Evolutionary conservation across 2,329 filamentous ascomycete genomes (phyloP).

Genomic region (Berkeleyomyces rouxiae): DNA sequence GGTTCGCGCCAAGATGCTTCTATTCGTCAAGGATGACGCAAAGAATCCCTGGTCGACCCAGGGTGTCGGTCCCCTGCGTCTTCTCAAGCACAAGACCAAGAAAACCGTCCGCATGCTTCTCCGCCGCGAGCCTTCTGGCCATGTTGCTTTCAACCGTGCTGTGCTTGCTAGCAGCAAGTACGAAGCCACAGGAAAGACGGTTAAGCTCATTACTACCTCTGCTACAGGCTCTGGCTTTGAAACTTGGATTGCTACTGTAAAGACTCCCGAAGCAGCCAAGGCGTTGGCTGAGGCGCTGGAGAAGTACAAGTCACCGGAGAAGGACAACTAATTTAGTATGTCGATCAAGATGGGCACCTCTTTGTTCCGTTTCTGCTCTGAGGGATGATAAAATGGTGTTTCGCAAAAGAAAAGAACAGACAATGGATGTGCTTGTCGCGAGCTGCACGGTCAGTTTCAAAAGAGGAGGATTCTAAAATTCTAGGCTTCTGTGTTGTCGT

Average conservation of each 20-base stretch:
- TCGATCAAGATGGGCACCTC: too few relatives aligned
- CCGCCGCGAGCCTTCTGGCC: constrained; percentile 58
- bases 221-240: constrained; percentile 44
- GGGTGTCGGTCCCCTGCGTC: constrained; percentile 53
- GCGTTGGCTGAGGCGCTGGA: constrained; percentile 35
- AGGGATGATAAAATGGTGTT: background rate
- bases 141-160: constrained; percentile 54
- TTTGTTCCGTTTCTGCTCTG: background rate
- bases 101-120: constrained; percentile 51
- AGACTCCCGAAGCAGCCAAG: constrained; percentile 42
- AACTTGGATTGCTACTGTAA: constrained; percentile 57
- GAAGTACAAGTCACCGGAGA: constrained; percentile 39
- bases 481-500: background rate
- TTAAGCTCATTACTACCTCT: constrained; percentile 40
- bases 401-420: background rate
- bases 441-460: background rate
- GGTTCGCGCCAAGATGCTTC: constrained; percentile 51
- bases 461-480: background rate
- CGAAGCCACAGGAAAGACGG: constrained; percentile 41
- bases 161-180: constrained; percentile 47
- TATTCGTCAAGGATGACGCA: constrained; percentile 35
- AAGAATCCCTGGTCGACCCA: constrained; percentile 49
- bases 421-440: too few relatives aligned
- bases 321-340: constrained; percentile 21
- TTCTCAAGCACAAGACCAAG: constrained; percentile 58